A percentile compares a stretch with the other conserved stretches of the same genome.
phyloP scores from a whole-genome alignment of 345 rosid genomes.

The Gossypium sturtianum region DNA sequence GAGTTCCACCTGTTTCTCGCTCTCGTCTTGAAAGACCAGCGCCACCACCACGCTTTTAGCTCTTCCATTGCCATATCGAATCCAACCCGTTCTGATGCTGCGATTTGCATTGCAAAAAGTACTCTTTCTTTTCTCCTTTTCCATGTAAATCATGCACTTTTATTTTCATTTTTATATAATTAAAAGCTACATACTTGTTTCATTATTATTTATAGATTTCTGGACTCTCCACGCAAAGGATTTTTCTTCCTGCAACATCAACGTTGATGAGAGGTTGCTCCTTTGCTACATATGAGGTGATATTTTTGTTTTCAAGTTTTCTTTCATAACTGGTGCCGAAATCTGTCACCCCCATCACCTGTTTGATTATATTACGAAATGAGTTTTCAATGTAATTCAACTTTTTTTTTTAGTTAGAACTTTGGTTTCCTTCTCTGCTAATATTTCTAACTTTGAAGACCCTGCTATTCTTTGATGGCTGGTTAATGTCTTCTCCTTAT shows the following conservation, averaged over 20 bases:
- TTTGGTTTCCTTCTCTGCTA: not conserved
- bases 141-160: not conserved
- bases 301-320: not conserved
- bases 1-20: not conserved
- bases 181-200: not conserved
- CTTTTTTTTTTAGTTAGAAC: not conserved
- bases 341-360: not conserved
- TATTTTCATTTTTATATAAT: not conserved
- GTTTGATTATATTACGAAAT: not conserved
- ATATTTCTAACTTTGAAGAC: not conserved
- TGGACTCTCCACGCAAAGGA: not conserved
- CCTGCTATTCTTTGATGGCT: not conserved
- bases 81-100: not conserved
- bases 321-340: not conserved
- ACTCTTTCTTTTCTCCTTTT: not conserved
- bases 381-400: not conserved
- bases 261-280: not conserved
- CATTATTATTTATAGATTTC: not conserved
- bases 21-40: not conserved
- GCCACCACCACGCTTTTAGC: not conserved
- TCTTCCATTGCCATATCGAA: not conserved
- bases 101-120: constrained; percentile 5
- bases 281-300: constrained; percentile 7
- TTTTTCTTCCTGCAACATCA: constrained; percentile 1
- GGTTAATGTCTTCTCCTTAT: not conserved